Conservation (phyloP, 257 asterid genomes). For the Jacaranda mimosifolia region DNA sequence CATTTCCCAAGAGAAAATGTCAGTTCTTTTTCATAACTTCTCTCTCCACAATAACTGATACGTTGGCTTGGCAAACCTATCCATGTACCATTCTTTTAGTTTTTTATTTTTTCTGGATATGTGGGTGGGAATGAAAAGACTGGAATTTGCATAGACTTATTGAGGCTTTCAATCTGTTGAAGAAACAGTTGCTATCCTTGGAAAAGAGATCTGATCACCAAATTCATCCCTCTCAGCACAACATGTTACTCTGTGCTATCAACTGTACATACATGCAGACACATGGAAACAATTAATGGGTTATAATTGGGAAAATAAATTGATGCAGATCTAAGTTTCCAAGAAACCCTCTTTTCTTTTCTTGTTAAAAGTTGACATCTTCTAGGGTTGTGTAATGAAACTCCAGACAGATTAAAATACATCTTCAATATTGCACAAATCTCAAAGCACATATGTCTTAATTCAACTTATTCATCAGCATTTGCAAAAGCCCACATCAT, state of each 20-base stretch:
- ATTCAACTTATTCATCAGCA: neutral
- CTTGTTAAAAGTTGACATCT: conserved; percentile 45
- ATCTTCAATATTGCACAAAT: neutral
- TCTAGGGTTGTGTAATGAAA: conserved; percentile 33
- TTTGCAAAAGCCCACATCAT: neutral
- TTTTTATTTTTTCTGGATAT: neutral
- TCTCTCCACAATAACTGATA: conserved; percentile 42
- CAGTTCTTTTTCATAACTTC: conserved; percentile 23
- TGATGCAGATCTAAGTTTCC: conserved; percentile 44
- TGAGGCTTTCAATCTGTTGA: conserved; percentile 37
- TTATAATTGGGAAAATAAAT: conserved; percentile 42
- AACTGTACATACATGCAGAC: neutral
- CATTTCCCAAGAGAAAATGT: conserved; percentile 47
- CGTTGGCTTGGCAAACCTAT: conserved; percentile 21
- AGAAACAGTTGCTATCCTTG: conserved; percentile 43
- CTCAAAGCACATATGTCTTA: neutral
- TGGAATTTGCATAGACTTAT: conserved; percentile 34
- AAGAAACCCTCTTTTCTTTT: conserved; percentile 40
- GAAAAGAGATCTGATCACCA: conserved; percentile 32
- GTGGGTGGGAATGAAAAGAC: neutral
- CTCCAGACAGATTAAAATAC: neutral
- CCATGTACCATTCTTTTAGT: neutral
- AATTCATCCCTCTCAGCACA: neutral
- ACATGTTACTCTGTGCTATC: neutral
- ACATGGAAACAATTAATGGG: conserved; percentile 15